phyloP scores from a whole-genome alignment of 495 filamentous ascomycete species.

The Xylaria telfairii region DNA sequence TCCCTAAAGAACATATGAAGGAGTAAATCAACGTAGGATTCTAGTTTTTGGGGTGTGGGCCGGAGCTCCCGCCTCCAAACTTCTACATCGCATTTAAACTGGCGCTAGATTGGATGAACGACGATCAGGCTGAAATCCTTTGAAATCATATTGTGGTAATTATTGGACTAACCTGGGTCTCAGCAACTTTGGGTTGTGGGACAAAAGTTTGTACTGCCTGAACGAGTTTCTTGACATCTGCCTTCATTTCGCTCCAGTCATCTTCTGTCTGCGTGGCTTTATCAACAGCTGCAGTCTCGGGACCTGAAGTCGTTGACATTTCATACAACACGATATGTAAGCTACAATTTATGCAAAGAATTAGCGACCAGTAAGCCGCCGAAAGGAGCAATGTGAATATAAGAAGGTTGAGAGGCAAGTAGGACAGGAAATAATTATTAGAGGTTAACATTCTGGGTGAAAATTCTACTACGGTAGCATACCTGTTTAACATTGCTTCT shows the following conservation, averaged over 20 bases:
- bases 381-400: too few relatives aligned
- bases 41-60: background rate
- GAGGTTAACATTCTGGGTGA: too few relatives aligned
- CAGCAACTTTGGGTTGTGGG: background rate
- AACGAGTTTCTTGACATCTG: background rate
- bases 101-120: background rate
- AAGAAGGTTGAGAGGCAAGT: too few relatives aligned
- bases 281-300: background rate
- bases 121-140: background rate
- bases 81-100: background rate
- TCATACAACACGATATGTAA: background rate
- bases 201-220: background rate
- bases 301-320: background rate
- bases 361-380: too few relatives aligned
- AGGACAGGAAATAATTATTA: too few relatives aligned
- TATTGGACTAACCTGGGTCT: background rate
- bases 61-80: background rate
- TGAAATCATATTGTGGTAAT: background rate
- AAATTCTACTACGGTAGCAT: too few relatives aligned
- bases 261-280: slow-evolving; percentile 6
- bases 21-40: background rate
- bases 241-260: slow-evolving; percentile 1
- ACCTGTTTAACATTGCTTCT: too few relatives aligned
- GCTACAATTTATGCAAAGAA: too few relatives aligned
- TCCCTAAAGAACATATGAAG: background rate